Percentiles rank a stretch among this genome's conserved stretches.
Evolutionary conservation across 768 basidiomycete species (phyloP).

Genomic region (Gloeophyllum trabeum): DNA sequence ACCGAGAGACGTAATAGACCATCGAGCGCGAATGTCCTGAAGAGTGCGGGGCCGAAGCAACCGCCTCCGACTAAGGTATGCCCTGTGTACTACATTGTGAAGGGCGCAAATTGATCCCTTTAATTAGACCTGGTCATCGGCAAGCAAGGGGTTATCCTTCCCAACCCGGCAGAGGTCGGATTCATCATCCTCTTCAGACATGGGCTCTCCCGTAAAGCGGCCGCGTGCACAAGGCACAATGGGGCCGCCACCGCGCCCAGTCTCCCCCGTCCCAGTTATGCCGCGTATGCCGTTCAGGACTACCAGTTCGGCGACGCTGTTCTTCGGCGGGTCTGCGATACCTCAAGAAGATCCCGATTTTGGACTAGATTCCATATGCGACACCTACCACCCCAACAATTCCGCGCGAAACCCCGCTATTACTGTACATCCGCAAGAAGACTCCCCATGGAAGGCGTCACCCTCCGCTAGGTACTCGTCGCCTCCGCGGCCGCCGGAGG

Average conservation of each 20-base stretch:
- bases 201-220: slow-evolving; percentile 41
- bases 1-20: slow-evolving; percentile 65
- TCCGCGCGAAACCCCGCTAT: too few relatives aligned
- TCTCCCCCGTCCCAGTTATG: slow-evolving; percentile 19
- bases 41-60: slow-evolving; percentile 46
- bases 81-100: slow-evolving; percentile 9
- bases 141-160: too few relatives aligned
- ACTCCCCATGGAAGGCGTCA: background rate
- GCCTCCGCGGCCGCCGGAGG: background rate
- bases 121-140: too few relatives aligned
- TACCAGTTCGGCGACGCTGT: slow-evolving; percentile 44
- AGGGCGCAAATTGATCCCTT: slow-evolving; percentile 13
- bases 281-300: slow-evolving; percentile 26
- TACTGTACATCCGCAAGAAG: too few relatives aligned
- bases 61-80: slow-evolving; percentile 19
- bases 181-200: slow-evolving; percentile 32
- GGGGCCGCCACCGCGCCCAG: slow-evolving; percentile 22
- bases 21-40: slow-evolving; percentile 60
- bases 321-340: slow-evolving; percentile 35
- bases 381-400: too few relatives aligned
- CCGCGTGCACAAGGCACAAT: slow-evolving; percentile 21
- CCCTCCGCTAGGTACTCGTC: slow-evolving; percentile 5
- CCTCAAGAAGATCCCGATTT: slow-evolving; percentile 58
- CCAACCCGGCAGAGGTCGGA: slow-evolving; percentile 22
- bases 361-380: slow-evolving; percentile 18